Evolutionary conservation across 2,329 filamentous ascomycete species (phyloP).

Genomic region (Fusarium pininemorale): DNA sequence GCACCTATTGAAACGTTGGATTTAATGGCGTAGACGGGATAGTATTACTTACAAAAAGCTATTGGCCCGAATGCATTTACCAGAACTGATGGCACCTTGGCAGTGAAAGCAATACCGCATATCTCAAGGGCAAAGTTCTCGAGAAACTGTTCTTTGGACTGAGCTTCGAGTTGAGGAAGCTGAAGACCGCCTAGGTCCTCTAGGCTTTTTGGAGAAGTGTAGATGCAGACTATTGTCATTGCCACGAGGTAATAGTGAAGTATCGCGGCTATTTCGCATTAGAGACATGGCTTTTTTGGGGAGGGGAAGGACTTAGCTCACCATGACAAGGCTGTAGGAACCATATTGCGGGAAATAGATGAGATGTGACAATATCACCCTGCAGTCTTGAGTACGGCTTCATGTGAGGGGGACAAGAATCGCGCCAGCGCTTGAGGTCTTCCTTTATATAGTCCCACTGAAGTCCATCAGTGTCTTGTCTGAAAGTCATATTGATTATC

Average conservation of each 20-base stretch:
- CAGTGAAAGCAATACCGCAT: conserved; percentile 56
- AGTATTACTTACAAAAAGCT: conserved; percentile 51
- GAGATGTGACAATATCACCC: not conserved
- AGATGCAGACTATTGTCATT: conserved; percentile 44
- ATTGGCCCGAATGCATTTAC: conserved; percentile 61
- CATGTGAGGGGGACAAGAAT: conserved; percentile 44
- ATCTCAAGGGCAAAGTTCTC: conserved; percentile 50
- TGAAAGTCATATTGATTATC: conserved; percentile 53
- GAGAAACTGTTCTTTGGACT: conserved; percentile 40
- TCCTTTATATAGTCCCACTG: conserved; percentile 37
- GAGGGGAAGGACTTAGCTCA: conserved; percentile 27
- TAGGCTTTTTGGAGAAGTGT: conserved; percentile 19
- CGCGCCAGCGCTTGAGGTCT: conserved; percentile 45
- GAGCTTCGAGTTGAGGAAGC: not conserved
- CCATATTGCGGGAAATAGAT: conserved; percentile 50
- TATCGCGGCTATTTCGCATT: conserved; percentile 48
- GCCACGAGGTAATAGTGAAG: conserved; percentile 55
- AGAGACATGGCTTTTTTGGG: not conserved
- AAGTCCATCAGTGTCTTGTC: not conserved
- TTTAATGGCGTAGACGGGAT: not conserved
- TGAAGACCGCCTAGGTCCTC: not conserved
- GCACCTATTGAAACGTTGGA: conserved; percentile 38
- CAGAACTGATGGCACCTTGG: conserved; percentile 53
- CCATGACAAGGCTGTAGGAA: conserved; percentile 55
- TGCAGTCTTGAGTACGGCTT: conserved; percentile 43